Base-by-base conservation (phyloP, 164 flowering plant genomes). In the Dillenia suffruticosa region DNA sequence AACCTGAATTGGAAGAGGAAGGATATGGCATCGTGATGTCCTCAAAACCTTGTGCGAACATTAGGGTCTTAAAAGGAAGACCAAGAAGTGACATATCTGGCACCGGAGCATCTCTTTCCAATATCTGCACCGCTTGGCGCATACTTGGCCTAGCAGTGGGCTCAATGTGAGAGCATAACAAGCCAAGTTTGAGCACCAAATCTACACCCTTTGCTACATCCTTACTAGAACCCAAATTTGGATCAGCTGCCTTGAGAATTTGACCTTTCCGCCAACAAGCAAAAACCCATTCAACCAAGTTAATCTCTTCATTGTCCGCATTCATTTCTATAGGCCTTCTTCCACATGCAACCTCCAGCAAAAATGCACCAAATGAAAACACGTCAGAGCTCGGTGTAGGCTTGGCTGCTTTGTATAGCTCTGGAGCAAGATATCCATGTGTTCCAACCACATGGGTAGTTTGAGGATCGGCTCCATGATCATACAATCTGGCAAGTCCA, bases 271-370 rank as follows among this genome's bases (percentile, higher is more conserved):
- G 55, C 75, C 75, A 75, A 15, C 59, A 52, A 14, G 45, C 56
- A 65, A 69, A 72, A 19, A 66, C 74, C 62, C 61, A 69, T 10
- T 76, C 76, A 26, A 63, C 71, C 63, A 76, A 43, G 1, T 68
- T 56, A 9, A 58, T 12, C 49, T 68, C 75, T 16, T 68, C 79
- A 0, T 48, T 57, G 12, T 43, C 53, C 4, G 70, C 67, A 45
- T 45, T 61, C 1, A 46, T 56, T 54, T 69, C 71, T 12, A 72
- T 53, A 2, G 79, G 79, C 56, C 71, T 72, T 7, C 79, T 43
- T 13, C 79, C 79, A 26, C 79, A 76, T 3, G 61, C 76, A 10
- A 76, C 76, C 59, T 76, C 79, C 2, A 76, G 68, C 59, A 72
- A 12, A 1, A 76, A 45, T 2, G 76, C 62, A 13, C 79, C 79